A percentile compares a stretch with the other conserved stretches of the same genome.
phyloP scores from a whole-genome alignment of 164 flowering plant genomes.

The Tetrastigma voinierianum region DNA sequence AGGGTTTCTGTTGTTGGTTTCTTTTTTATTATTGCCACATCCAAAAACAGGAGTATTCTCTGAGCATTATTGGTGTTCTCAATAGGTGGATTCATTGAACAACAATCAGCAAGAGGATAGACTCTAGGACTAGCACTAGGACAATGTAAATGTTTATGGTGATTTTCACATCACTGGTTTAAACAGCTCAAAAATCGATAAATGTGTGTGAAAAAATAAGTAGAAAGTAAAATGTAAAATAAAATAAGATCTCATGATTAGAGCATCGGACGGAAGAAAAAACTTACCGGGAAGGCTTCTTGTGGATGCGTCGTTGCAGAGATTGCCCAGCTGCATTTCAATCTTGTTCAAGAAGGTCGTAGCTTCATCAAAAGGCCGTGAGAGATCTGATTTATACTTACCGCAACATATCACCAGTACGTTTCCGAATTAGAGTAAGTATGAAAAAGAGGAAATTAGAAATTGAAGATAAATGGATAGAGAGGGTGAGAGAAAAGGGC shows the following conservation, averaged over 20 bases:
- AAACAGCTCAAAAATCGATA: background rate
- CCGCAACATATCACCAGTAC: conserved; percentile 52
- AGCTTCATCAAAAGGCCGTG: conserved; percentile 59
- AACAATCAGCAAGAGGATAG: background rate
- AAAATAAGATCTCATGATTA: no score
- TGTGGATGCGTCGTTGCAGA: conserved; percentile 33
- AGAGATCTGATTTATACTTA: conserved; percentile 64
- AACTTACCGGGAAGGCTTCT: conserved; percentile 27
- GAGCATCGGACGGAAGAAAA: background rate
- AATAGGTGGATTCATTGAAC: conserved; percentile 2
- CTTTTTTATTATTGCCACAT: background rate
- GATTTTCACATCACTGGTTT: background rate
- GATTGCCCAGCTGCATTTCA: conserved; percentile 52
- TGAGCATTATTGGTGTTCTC: conserved; percentile 3
- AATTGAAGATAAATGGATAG: background rate
- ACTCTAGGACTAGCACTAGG: no score
- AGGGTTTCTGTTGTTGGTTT: conserved; percentile 15
- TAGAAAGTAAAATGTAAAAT: no score
- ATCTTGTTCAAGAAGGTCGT: conserved; percentile 53
- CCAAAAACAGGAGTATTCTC: conserved; percentile 1
- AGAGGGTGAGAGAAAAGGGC: conserved; percentile 15
- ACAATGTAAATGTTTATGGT: background rate
- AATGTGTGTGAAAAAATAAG: background rate
- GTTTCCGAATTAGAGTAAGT: conserved; percentile 39
- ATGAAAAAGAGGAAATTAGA: conserved; percentile 3